Evolutionary conservation across 1,139 yeast genomes (phyloP), one percentile per base, ranked within the genome.

Genomic region (Yamadazyma jaroonii): DNA sequence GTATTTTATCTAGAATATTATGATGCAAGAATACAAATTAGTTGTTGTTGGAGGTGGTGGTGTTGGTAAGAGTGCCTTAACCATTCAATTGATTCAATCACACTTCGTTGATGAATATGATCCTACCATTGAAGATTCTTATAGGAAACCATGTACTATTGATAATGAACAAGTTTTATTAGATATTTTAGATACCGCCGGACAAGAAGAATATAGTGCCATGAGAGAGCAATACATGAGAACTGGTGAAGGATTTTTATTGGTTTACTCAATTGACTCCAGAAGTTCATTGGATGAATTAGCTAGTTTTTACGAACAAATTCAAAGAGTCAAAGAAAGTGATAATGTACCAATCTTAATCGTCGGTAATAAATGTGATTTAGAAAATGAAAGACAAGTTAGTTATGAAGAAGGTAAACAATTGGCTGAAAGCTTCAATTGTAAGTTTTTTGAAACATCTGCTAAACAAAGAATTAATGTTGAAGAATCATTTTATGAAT

Each of bases 11-110:
- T 17, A 17, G 6, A 4, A 28, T 40, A 47, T 32, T 36, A 68
- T 58, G 63, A 59, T 75, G 49, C 71, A 81, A 59, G 94, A 84
- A 61, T 88, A 83, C 62, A 88, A 90, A 58, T 68, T 92, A 46
- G 96, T 90, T 14, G 97, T 92, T 40, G 96, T 92, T 37, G 97
- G 97, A 40, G 97, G 96, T 35, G 97, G 97, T 62, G 97, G 96
- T 62, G 97, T 92, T 43, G 98, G 98, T 65, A 92, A 92, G 62
- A 86, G 96, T 9, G 97, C 97, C 8, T 70, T 90, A 47, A 90
- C 97, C 38, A 89, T 90, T 48, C 95, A 89, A 61, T 71, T 84
- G 52, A 87, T 89, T 44, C 96, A 89, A 59, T 80, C 89, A 39
- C 96, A 88, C 59, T 90, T 90, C 58, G 95, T 90, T 29, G 96